Evolutionary conservation across 2,329 filamentous ascomycete species (phyloP).

Genomic region (Aspergillus oerlinghausenensis): DNA sequence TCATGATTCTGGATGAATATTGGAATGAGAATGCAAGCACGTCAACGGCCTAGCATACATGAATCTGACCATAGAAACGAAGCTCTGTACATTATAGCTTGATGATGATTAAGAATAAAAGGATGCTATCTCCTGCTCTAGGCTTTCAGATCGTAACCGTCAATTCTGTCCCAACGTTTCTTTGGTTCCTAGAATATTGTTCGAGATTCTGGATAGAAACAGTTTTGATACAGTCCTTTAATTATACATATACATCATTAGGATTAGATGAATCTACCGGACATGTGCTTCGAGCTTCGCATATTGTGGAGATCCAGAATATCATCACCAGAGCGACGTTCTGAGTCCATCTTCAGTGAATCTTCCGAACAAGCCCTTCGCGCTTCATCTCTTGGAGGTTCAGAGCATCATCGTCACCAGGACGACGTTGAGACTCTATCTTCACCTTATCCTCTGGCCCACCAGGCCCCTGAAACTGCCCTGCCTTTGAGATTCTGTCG

Average conservation of each 20-base stretch:
- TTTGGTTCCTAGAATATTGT: background rate
- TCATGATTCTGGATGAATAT: background rate
- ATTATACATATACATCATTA: background rate
- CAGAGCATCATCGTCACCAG: slow-evolving; percentile 25
- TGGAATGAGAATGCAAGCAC: background rate
- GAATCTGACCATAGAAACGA: background rate
- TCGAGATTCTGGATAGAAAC: background rate
- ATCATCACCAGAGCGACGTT: slow-evolving; percentile 25
- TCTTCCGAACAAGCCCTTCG: slow-evolving; percentile 3
- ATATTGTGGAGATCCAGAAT: slow-evolving; percentile 22
- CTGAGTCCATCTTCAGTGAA: slow-evolving; percentile 16
- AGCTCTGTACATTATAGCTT: background rate
- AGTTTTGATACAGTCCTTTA: background rate
- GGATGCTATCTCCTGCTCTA: background rate
- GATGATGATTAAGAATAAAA: background rate
- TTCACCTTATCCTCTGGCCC: slow-evolving; percentile 34
- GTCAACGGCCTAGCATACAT: background rate
- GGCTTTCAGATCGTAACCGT: background rate
- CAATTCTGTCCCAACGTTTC: background rate
- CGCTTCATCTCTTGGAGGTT: slow-evolving; percentile 22
- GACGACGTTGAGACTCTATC: slow-evolving; percentile 20
- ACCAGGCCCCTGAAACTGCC: slow-evolving; percentile 32
- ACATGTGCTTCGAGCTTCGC: slow-evolving; percentile 15
- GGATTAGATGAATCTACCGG: background rate
- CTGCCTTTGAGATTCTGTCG: slow-evolving; percentile 30